Percentiles rank a stretch among this genome's conserved stretches.
phyloP scores from a whole-genome alignment of 495 filamentous ascomycete genomes.

The Trichodelitschia bisporula region DNA sequence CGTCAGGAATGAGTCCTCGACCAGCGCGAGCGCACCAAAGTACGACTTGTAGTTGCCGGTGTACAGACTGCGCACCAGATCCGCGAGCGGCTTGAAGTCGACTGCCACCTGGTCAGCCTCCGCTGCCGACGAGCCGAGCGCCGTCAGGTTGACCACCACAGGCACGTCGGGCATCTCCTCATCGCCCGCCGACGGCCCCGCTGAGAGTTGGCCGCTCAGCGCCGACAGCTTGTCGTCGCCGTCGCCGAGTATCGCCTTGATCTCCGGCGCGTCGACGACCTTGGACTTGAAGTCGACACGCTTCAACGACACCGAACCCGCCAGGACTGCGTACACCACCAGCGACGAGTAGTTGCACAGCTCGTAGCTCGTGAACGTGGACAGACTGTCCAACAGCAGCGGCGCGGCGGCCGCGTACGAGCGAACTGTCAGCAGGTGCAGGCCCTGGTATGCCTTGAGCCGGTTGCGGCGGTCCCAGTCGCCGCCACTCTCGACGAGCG shows the following conservation, averaged over 20 bases:
- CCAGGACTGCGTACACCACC: constrained; percentile 86
- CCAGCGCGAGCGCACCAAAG: constrained; percentile 71
- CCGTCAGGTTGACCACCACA: constrained; percentile 61
- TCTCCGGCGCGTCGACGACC: constrained; percentile 93
- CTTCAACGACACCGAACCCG: constrained; percentile 82
- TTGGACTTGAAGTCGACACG: constrained; percentile 97
- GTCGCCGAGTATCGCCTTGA: constrained; percentile 82
- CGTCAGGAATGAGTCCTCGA: constrained; percentile 81
- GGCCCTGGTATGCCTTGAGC: constrained; percentile 91
- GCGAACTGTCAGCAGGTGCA: constrained; percentile 76
- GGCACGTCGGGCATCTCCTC: constrained; percentile 55
- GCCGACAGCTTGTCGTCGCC: constrained; percentile 68
- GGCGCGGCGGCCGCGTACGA: constrained; percentile 78
- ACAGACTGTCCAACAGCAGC: constrained; percentile 80
- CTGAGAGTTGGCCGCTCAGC: constrained; percentile 46
- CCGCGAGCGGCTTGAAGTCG: constrained; percentile 61
- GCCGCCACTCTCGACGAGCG: constrained; percentile 75
- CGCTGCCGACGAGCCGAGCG: constrained; percentile 39
- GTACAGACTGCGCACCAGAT: constrained; percentile 76
- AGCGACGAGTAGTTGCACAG: constrained; percentile 85
- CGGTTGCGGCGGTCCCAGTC: constrained; percentile 97
- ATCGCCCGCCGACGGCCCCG: constrained; percentile 54
- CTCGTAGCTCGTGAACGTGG: constrained; percentile 97
- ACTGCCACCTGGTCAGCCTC: constrained; percentile 45
- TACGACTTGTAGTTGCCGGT: constrained; percentile 79